phyloP scores from a whole-genome alignment of 495 filamentous ascomycete genomes.

The Lasiosphaeriaceae sp. region DNA sequence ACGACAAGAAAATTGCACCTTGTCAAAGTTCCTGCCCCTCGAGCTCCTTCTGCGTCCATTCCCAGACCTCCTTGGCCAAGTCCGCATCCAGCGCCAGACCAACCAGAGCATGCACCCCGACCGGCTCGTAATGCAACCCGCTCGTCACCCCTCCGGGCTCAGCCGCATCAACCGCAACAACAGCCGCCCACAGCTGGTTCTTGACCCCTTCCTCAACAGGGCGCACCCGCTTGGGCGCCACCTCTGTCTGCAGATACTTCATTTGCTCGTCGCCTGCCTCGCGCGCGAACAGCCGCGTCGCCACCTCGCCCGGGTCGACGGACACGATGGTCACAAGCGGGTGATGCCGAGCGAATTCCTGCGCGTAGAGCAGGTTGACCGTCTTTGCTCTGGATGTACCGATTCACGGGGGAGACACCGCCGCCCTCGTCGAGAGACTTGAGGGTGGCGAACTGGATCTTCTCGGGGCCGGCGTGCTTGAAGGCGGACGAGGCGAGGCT shows the following conservation, averaged over 20 bases:
- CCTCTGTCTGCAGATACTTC: background rate
- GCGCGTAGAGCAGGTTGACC: constrained; percentile 60
- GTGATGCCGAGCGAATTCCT: constrained; percentile 56
- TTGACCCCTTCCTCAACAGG: constrained; percentile 44
- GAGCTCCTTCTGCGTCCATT: constrained; percentile 57
- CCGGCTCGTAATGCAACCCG: constrained; percentile 25
- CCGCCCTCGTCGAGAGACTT: constrained; percentile 37
- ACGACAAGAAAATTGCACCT: too few relatives aligned
- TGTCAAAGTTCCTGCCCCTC: constrained; percentile 2
- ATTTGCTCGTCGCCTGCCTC: constrained; percentile 6
- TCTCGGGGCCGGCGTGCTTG: constrained; percentile 33
- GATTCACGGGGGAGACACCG: constrained; percentile 31
- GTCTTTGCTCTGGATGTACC: constrained; percentile 64
- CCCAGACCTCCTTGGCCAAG: constrained; percentile 51
- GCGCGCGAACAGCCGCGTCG: constrained; percentile 45
- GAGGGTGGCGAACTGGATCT: constrained; percentile 33
- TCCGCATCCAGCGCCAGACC: constrained; percentile 38
- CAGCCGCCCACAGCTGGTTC: constrained; percentile 58
- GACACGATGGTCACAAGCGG: constrained; percentile 44
- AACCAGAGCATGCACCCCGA: constrained; percentile 9
- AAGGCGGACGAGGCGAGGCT: constrained; percentile 25
- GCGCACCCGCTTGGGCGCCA: constrained; percentile 22
- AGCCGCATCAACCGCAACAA: too few relatives aligned
- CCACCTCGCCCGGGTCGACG: constrained; percentile 62
- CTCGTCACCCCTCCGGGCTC: constrained; percentile 32